Evolutionary conservation across 75 land plant genomes (phyloP).

Genomic region (Cunninghamia lanceolata): DNA sequence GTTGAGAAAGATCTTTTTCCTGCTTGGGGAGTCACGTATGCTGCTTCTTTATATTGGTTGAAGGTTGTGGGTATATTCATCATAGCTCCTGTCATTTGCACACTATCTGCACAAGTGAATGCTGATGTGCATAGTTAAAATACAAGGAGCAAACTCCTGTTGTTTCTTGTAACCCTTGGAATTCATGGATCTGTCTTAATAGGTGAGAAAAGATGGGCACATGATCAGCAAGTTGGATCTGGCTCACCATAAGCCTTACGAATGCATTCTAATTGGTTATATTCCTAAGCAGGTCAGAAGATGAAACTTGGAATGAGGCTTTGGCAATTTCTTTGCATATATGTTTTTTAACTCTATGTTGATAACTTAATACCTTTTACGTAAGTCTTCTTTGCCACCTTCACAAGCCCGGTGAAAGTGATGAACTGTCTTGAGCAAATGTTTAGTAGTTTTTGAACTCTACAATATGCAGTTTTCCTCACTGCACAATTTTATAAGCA

Average conservation of each 20-base stretch:
- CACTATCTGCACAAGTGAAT: not conserved
- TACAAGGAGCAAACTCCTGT: not conserved
- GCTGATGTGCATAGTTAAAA: not conserved
- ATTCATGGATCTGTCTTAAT: not conserved
- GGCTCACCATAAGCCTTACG: slow-evolving; percentile 94
- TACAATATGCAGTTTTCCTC: not conserved
- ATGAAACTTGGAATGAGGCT: slow-evolving; percentile 3
- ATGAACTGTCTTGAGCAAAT: not conserved
- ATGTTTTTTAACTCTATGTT: not conserved
- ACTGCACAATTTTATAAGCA: not conserved
- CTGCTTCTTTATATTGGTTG: slow-evolving; percentile 75
- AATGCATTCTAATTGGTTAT: slow-evolving; percentile 87
- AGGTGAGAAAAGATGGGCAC: slow-evolving; percentile 77
- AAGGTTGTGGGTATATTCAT: slow-evolving; percentile 46
- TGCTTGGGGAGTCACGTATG: slow-evolving; percentile 67
- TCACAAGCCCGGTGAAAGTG: not conserved
- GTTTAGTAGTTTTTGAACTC: slow-evolving; percentile 4
- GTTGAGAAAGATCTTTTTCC: slow-evolving; percentile 84
- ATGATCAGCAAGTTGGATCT: slow-evolving; percentile 80
- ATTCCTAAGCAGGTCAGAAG: slow-evolving; percentile 32
- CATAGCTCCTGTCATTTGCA: not conserved
- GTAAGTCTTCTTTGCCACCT: not conserved
- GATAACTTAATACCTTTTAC: not conserved
- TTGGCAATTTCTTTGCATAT: not conserved
- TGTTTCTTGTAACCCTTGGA: not conserved